Base-by-base conservation (phyloP, 2,329 filamentous ascomycete genomes). In the Berkeleyomyces rouxiae region DNA sequence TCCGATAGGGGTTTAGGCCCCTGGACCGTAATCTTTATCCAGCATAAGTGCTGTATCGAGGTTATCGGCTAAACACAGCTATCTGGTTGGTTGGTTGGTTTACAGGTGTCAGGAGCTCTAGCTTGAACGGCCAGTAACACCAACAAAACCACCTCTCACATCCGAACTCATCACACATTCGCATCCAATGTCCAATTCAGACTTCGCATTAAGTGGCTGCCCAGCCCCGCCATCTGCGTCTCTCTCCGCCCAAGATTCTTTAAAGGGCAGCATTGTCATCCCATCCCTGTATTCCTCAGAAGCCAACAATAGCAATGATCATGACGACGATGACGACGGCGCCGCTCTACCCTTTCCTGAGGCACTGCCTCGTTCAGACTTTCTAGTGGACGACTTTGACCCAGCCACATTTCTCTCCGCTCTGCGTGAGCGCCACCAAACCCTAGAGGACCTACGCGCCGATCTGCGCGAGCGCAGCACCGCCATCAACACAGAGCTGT, bases 371-470 rank as follows among this genome's bases (percentile, higher is more conserved):
- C 87, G 93, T 64, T 77, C 80, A 64, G 89, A 93, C 70, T 99
- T 99, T 74, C 81, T 96, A 5, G 76, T 82, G 1, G 79, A 83
- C 3, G 74, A 83, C 67, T 99, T 99, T 73, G 83, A 89, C 66
- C 86, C 95, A 0, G 82, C 88, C 1, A 76, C 77, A 1, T 99
- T 96, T 72, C 85, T 99, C 57, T 90, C 74, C 6, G 86, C 87
- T 1, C 80, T 96, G 1, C 58, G 58, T n/a, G 85, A 93, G 70
- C 87, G 93, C 1, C 93, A 99, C 72, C 93, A 99, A 73, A 96
- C 92, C 0, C 87, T 99, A 58, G 91, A 96, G 71, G 93, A 99
- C 72, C 78, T 99, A 40, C 88, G 92, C 43, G 76, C 85, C 4
- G 95, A 99, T 70, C 79, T 99, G 13, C 85, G 91, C 53, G 83